Base-by-base conservation (phyloP, 2,329 filamentous ascomycete species). In the Apiospora aurea region DNA sequence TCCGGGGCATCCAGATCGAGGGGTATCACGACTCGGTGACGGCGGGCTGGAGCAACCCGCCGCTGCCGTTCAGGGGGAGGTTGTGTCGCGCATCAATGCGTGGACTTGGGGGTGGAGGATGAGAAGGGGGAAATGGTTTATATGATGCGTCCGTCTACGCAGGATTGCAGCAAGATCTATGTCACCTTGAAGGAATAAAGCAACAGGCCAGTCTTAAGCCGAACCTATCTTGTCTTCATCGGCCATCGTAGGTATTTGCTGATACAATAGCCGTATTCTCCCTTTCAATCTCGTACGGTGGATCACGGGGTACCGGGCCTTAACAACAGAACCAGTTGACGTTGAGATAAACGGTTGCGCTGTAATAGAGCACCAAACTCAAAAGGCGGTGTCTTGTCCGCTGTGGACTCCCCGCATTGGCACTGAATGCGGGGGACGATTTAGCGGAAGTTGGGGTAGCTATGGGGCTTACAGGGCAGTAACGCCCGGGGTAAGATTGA, bases 1-100 rank as follows among this genome's bases (percentile, higher is more conserved):
- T 75, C 68, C 70, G 75, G 38, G 77, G 70, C 1, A 78, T 78
- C 41, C 77, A 79, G 71, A 78, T 80, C 26, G 77, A 78, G 46
- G 74, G 72, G 24, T 57, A 72, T 4, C 69, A 74, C n/a, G 75
- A 75, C 41, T 76, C 76, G 5, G 78, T 80, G 21, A 72, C n/a
- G 5, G 71, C 76, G 14, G 77, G 79, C 14, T 80, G 79, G 77
- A 69, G 69, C 16, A 72, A 77, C 38, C 76, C 76, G 67, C 78
- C 78, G 1, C 69, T 66, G 67, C 78, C 78, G 64, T 79, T 79
- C 69, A 71, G 26, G 73, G 69, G 16, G 69, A 74, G 34, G 46
- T 73, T 0, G 69, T 77, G 5, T 47, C 71, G 29, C 61, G 71
- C 16, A 67, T 77, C 34, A 69, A 75, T 29, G 69, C 67, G 2